Evolutionary conservation across 2,329 filamentous ascomycete species (phyloP).

Genomic region (Fusarium setosum): DNA sequence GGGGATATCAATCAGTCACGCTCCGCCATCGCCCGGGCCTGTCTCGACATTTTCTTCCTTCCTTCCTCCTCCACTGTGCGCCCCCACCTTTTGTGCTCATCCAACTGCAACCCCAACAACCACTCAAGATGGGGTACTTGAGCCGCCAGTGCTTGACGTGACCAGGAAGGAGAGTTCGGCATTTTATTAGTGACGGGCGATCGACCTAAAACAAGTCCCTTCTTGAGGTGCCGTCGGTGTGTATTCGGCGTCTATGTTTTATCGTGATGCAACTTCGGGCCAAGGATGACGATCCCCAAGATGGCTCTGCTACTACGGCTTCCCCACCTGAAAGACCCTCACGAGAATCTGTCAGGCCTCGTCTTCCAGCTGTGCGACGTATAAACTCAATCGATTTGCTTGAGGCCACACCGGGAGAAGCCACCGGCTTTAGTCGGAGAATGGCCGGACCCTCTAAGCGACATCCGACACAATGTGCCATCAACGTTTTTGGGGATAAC

Average conservation of each 20-base stretch:
- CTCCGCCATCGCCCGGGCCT: constrained; percentile 21
- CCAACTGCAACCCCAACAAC: constrained; percentile 2
- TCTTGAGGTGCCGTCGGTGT: constrained; percentile 3
- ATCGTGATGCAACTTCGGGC: constrained; percentile 13
- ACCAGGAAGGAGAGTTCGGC: constrained; percentile 4
- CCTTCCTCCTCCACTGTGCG: background rate
- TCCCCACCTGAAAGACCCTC: constrained; percentile 20
- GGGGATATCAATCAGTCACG: constrained; percentile 28
- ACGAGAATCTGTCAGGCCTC: constrained; percentile 8
- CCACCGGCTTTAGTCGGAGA: constrained; percentile 37
- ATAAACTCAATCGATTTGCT: constrained; percentile 9
- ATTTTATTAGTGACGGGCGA: constrained; percentile 4
- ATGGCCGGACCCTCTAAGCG: constrained; percentile 14
- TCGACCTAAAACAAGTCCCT: background rate
- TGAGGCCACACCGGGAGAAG: constrained; percentile 16
- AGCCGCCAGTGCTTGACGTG: constrained; percentile 5
- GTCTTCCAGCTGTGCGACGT: background rate
- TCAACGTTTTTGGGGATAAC: constrained; percentile 20
- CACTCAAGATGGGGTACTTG: background rate
- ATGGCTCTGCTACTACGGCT: constrained; percentile 2
- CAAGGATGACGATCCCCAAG: constrained; percentile 20
- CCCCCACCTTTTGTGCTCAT: constrained; percentile 10
- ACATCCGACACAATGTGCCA: constrained; percentile 16
- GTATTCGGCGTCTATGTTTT: background rate
- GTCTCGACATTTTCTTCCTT: background rate